phyloP scores from a whole-genome alignment of 805 yeast species.

The Teunomyces pallodes region DNA sequence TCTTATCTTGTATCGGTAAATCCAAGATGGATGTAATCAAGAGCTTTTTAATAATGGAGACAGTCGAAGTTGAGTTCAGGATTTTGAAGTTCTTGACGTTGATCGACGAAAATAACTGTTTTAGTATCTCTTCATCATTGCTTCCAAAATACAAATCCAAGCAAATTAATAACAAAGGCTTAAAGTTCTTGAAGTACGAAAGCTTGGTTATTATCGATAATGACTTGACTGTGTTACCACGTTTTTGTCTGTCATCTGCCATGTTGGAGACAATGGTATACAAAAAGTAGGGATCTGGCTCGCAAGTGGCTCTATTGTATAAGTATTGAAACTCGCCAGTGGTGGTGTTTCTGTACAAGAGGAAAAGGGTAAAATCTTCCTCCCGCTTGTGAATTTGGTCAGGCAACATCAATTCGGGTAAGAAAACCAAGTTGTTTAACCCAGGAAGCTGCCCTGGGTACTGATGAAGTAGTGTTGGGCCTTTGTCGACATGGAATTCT shows the following conservation, averaged over 20 bases:
- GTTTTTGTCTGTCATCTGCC: slow-evolving; percentile 39
- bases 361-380: slow-evolving; percentile 59
- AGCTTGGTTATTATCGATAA: slow-evolving; percentile 57
- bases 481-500: slow-evolving; percentile 76
- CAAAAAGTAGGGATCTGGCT: slow-evolving; percentile 47
- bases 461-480: slow-evolving; percentile 64
- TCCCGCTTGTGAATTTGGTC: slow-evolving; percentile 55
- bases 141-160: slow-evolving; percentile 45
- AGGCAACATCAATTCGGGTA: slow-evolving; percentile 61
- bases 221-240: slow-evolving; percentile 62
- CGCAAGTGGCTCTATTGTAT: slow-evolving; percentile 30
- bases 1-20: slow-evolving; percentile 40
- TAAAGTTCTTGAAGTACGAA: slow-evolving; percentile 53
- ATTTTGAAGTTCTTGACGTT: slow-evolving; percentile 30
- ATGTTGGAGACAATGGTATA: slow-evolving; percentile 54
- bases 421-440: slow-evolving; percentile 29
- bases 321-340: slow-evolving; percentile 41
- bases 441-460: slow-evolving; percentile 48
- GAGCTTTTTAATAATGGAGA: slow-evolving; percentile 34
- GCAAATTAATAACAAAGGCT: slow-evolving; percentile 54
- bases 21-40: slow-evolving; percentile 43
- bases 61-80: slow-evolving; percentile 11
- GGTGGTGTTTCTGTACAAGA: slow-evolving; percentile 44
- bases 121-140: slow-evolving; percentile 18
- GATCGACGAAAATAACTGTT: slow-evolving; percentile 29